Conservation (phyloP, 2,329 filamentous ascomycete genomes). For the Colletotrichum melonis region DNA sequence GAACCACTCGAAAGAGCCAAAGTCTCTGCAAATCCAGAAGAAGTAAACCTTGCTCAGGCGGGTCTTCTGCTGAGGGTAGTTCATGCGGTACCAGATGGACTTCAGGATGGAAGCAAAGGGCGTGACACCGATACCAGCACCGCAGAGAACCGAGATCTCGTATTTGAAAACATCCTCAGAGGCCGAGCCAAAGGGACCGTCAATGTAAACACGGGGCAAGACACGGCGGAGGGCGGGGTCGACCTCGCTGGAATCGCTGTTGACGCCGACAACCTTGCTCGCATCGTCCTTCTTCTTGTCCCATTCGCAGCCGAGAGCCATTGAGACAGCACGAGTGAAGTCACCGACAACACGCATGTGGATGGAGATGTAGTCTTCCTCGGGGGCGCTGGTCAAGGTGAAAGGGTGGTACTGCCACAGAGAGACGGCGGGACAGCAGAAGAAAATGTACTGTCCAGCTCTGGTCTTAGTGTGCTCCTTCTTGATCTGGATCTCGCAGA, state of each 20-base stretch:
- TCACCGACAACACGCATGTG: conserved; percentile 87
- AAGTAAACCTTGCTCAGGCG: conserved; percentile 89
- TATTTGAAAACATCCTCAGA: conserved; percentile 94
- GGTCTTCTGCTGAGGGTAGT: conserved; percentile 84
- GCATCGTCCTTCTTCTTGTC: conserved; percentile 67
- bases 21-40: conserved; percentile 92
- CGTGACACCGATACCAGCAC: conserved; percentile 87
- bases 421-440: conserved; percentile 87
- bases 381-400: conserved; percentile 85
- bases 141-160: conserved; percentile 82
- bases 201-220: conserved; percentile 83
- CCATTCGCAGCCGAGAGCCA: conserved; percentile 80
- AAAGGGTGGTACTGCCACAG: conserved; percentile 93
- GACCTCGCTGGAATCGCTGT: conserved; percentile 68
- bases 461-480: conserved; percentile 86
- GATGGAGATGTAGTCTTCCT: conserved; percentile 91
- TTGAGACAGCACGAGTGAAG: conserved; percentile 78
- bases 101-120: conserved; percentile 89
- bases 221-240: conserved; percentile 79
- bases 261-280: conserved; percentile 77
- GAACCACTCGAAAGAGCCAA: conserved; percentile 92
- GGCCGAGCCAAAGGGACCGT: conserved; percentile 86
- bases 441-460: conserved; percentile 89
- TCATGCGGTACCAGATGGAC: conserved; percentile 94
- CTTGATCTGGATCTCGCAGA: conserved; percentile 92